Evolutionary conservation across 2,329 filamentous ascomycete genomes (phyloP), one percentile per base, ranked within the genome.

Genomic region (Samsoniella hepiali): DNA sequence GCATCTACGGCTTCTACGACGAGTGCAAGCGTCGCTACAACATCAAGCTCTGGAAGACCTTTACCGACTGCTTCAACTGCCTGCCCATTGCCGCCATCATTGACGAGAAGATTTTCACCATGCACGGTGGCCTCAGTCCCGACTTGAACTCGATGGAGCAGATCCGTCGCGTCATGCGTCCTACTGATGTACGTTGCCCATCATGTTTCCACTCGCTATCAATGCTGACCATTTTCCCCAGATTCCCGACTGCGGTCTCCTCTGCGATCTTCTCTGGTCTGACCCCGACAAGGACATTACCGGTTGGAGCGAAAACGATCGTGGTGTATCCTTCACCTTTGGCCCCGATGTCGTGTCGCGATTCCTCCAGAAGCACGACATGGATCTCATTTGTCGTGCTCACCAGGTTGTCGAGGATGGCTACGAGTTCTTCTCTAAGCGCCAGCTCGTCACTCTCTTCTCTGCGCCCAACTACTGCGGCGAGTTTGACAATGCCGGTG

Each of bases 61-160:
- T 99, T 77, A 97, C 93, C 67, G 94, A 99, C 78, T 97, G 93
- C 85, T 99, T 99, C 87, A 99, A 99, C 84, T 97, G 93, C 81
- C 81, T 98, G 74, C 94, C 94, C 55, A 98, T 99, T 77, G 95
- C 94, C 64, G 94, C 95, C 70, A 99, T 99, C 79, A 97, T 99
- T 72, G 94, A 97, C 74, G 95, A 97, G 84, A 99, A 98, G 89
- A 99, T 99, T 76, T 98, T 99, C 83, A 97, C 93, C 75, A 97
- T 99, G 94, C 95, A 99, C 80, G 95, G 95, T 75, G 95, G 95
- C 74, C 82, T 99, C 73, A 97, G 93, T 78, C 95, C 95, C 51
- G 95, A 97, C 76, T 84, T 99, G 69, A 97, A 98, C 85, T 97
- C 93, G 40, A 99, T 99, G 95, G 95, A 99, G 83, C 94, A 99